These are phyloP conservation scores for Sphaerulina vaccinii DNA, from an alignment of 2,329 filamentous ascomycete genomes.

Conservation along the genomic window DNA sequence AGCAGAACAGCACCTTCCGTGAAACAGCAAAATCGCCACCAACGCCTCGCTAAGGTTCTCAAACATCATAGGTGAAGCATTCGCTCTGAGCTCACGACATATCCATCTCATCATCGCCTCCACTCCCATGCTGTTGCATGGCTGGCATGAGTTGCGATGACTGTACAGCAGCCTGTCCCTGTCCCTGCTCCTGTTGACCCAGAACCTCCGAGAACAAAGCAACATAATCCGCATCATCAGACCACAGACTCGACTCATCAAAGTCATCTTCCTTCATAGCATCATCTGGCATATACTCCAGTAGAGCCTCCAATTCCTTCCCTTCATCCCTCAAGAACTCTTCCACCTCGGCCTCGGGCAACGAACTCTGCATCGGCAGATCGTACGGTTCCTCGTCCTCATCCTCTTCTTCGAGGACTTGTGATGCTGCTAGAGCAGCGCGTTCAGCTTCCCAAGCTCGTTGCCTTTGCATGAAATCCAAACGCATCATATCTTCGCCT, in stretches of 20 bases:
- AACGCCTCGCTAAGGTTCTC: constrained; percentile 32
- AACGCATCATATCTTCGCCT: constrained; percentile 50
- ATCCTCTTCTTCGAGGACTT: constrained; percentile 30
- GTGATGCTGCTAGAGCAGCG: constrained; percentile 30
- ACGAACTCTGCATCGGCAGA: constrained; percentile 1
- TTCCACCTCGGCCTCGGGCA: constrained; percentile 38
- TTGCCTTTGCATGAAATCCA: constrained; percentile 47
- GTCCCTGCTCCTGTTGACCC: constrained; percentile 42
- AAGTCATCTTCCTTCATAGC: constrained; percentile 15
- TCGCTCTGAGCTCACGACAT: constrained; percentile 22
- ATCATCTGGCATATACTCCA: constrained; percentile 44
- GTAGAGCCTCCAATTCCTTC: constrained; percentile 46
- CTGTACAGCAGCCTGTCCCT: not conserved
- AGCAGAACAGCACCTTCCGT: no score
- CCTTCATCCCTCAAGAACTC: constrained; percentile 45
- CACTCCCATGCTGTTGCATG: constrained; percentile 25
- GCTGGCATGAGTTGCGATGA: constrained; percentile 5
- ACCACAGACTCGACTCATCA: constrained; percentile 44
- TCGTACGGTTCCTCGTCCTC: constrained; percentile 27
- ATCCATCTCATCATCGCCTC: constrained; percentile 40
- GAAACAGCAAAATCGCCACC: constrained; percentile 13
- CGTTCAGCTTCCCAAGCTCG: constrained; percentile 48
- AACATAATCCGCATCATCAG: constrained; percentile 62
- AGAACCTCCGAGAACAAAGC: constrained; percentile 63
- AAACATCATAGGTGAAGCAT: constrained; percentile 1